Base-by-base conservation (phyloP, 805 yeast genomes). In the Huiozyma sinensis region DNA sequence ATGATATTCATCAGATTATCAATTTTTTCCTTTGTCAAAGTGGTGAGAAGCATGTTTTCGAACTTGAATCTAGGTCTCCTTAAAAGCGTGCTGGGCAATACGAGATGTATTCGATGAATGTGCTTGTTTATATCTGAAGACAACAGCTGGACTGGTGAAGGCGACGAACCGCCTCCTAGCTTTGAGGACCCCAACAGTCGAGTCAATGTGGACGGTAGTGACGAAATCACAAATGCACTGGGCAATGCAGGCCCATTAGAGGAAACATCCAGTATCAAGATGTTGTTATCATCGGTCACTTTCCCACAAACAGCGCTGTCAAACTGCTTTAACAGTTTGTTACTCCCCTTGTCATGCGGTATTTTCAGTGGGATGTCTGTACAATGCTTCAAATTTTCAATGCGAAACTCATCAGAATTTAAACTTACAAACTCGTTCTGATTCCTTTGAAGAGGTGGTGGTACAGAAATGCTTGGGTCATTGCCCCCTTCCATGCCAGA, bases 21-120 rank as follows among this genome's bases (percentile, higher is more conserved):
- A 28, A 44, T 53, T 11, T 50, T 48, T 11, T 53, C 56, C n/a
- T 49, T 52, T 7, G 54, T 38, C 9, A 53, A 46, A 12, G 54
- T 49, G 1, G 61, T 52, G 29, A 53, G 50, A 9, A 58, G 39
- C 36, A 62, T 43, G 31, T 56, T 61, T 27, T 47, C 50, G 41
- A 62, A 58, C 36, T 50, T 53, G 40, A 54, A 55, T 11, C 54
- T 53, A 1, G 63, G 58, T 38, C 66, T 58, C 44, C 51, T 56
- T 28, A 62, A 46, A 33, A 62, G 42, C 1, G 66, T 62, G 13
- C 58, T 56, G 5, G 66, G 66, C 35, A 60, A 52, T 17, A 55
- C 54, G 27, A 61, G 42, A 45, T 61, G 63, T 13, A 58, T 48
- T 32, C 50, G 50, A 27, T 51, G 44, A n/a, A 52, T 41, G 30